Conservation (phyloP, 345 rosid species). For the Citrus glauca region DNA sequence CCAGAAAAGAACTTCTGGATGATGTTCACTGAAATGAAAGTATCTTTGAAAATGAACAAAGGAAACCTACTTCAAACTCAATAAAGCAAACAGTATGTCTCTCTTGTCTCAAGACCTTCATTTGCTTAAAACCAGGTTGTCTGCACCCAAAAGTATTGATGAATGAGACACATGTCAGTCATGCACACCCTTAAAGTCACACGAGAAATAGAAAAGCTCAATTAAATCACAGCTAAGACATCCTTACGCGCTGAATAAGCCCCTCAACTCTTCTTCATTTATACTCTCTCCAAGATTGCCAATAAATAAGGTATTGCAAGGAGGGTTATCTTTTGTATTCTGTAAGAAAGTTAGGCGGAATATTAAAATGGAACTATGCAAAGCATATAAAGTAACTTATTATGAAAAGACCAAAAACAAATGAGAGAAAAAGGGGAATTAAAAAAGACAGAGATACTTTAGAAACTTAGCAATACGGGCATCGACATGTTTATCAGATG, state of each 20-base stretch:
- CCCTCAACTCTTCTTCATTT: slow-evolving; percentile 91
- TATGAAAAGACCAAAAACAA: not conserved
- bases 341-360: slow-evolving; percentile 23
- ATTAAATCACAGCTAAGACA: slow-evolving; percentile 19
- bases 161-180: slow-evolving; percentile 7
- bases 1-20: not conserved
- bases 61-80: slow-evolving; percentile 78
- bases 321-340: slow-evolving; percentile 97
- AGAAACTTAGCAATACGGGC: not conserved
- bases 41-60: not conserved
- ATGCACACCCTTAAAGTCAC: not conserved
- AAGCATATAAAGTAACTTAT: not conserved
- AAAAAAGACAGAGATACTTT: not conserved
- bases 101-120: slow-evolving; percentile 95
- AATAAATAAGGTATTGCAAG: slow-evolving; percentile 95
- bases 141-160: slow-evolving; percentile 43
- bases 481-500: not conserved
- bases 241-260: slow-evolving; percentile 82
- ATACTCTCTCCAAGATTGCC: slow-evolving; percentile 98
- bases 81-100: slow-evolving; percentile 98
- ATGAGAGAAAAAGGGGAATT: not conserved
- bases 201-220: not conserved
- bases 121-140: slow-evolving; percentile 98
- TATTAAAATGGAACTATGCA: not conserved
- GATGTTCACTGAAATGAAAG: not conserved